phyloP scores from a whole-genome alignment of 2,329 filamentous ascomycete species.

The Pseudocercospora pini-densiflorae region DNA sequence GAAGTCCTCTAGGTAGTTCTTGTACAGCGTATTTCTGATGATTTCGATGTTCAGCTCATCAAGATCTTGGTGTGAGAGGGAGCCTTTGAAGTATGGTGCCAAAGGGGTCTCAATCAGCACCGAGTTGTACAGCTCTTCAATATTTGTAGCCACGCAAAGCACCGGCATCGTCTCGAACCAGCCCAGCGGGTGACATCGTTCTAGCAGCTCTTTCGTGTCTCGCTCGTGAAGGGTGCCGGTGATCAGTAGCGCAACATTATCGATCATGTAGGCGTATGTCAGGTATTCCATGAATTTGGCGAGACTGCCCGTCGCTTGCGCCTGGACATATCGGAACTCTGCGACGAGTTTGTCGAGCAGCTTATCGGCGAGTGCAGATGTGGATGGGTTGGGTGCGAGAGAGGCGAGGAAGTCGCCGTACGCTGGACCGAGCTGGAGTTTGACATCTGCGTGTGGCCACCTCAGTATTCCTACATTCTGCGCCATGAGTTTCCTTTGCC shows the following conservation, averaged over 20 bases:
- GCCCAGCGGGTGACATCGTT: constrained; percentile 93
- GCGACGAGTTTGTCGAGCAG: constrained; percentile 98
- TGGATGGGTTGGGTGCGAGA: constrained; percentile 94
- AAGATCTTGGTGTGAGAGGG: constrained; percentile 91
- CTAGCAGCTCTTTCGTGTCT: constrained; percentile 92
- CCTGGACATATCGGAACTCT: constrained; percentile 95
- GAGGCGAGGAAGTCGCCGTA: constrained; percentile 97
- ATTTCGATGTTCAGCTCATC: constrained; percentile 99
- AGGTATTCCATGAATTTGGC: constrained; percentile 97
- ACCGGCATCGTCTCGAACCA: constrained; percentile 99
- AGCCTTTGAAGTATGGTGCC: constrained; percentile 96
- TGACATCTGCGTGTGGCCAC: constrained; percentile 72
- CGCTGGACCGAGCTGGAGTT: constrained; percentile 93
- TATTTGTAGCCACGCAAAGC: constrained; percentile 95
- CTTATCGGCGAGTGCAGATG: constrained; percentile 89
- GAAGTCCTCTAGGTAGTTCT: constrained; percentile 99
- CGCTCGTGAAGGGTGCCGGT: constrained; percentile 97
- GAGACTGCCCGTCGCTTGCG: constrained; percentile 88
- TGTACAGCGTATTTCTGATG: constrained; percentile 96
- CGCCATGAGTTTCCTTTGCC: constrained; percentile 31
- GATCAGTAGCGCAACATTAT: constrained; percentile 97
- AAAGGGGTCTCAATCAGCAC: constrained; percentile 96
- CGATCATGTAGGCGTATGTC: constrained; percentile 99
- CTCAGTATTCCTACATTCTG: constrained; percentile 18
- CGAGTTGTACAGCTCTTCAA: constrained; percentile 98